Conservation (phyloP, 768 basidiomycete species). For the Leccinum variicolor region DNA sequence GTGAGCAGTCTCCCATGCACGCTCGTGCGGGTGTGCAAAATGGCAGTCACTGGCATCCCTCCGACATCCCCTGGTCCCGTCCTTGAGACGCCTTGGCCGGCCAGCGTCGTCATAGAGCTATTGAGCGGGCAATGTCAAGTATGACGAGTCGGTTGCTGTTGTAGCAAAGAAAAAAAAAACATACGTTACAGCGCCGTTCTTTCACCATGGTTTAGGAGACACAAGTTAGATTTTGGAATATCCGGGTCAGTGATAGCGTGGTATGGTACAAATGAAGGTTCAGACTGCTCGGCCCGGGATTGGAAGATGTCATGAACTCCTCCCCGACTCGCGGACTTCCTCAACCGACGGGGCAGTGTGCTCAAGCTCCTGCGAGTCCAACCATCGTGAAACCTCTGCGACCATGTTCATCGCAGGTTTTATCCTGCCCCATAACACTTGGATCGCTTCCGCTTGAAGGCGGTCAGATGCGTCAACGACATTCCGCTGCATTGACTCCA, state of each 20-base stretch:
- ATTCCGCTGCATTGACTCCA: constrained; percentile 9
- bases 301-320: neutral
- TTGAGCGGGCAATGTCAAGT: constrained; percentile 3
- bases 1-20: constrained; percentile 30
- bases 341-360: constrained; percentile 17
- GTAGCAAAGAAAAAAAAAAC: constrained; percentile 3
- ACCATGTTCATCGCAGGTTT: constrained; percentile 33
- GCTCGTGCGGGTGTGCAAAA: constrained; percentile 33
- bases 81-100: constrained; percentile 17
- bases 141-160: neutral
- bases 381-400: constrained; percentile 27
- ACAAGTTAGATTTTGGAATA: too few relatives aligned
- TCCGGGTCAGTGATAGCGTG: too few relatives aligned
- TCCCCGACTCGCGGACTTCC: neutral
- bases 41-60: constrained; percentile 21
- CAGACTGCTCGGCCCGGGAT: constrained; percentile 13
- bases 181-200: constrained; percentile 30
- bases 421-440: constrained; percentile 25
- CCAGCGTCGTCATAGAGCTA: constrained; percentile 31
- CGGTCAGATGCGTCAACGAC: constrained; percentile 14
- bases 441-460: constrained; percentile 21
- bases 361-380: constrained; percentile 27
- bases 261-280: constrained; percentile 15
- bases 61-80: constrained; percentile 21
- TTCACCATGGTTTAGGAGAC: constrained; percentile 13